Evolutionary conservation across 345 rosid genomes (phyloP), one percentile per base, ranked within the genome.

Genomic region (Populus tremula): DNA sequence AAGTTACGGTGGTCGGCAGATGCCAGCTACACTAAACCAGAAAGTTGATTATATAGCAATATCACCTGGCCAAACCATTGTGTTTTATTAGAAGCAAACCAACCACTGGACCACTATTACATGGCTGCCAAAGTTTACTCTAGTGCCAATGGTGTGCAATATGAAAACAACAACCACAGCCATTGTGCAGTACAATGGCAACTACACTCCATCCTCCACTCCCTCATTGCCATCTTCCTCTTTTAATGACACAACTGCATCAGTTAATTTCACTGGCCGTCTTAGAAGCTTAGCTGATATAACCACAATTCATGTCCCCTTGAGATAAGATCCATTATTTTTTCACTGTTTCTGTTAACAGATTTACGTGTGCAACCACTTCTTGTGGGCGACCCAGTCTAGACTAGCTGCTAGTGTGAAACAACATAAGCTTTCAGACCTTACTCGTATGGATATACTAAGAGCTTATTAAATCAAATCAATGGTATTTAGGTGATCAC

Each of bases 61-160:
- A 38, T 67, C 92, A 2, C 92, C 94, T 0, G 92, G 92, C 8
- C 89, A 91, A 83, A 82, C 91, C 65, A 82, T 85, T 47, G 94
- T 75, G 75, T 75, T 23, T 75, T 91, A 63, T 39, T 91, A 14
- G 56, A 82, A 54, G 91, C 94, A 23, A 73, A 90, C 82, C 83
- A 85, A 63, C 72, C 85, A 27, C 39, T 49, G 0, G 56, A 75
- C 50, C 77, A 67, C 67, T 90, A 91, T 49, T 84, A 85, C 89
- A 90, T 90, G 89, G 89, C 90, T 5, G 85, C 92, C 8, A 82
- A 81, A 54, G 86, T 84, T 61, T 90, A 82, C 78, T 79, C 85
- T 6, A 74, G 63, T 23, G 73, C 70, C 23, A 6, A 21, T 0
- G 76, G 3, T 18, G 61, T 80, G 10, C 6, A 31, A 0, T 80